Conservation (phyloP, 768 basidiomycete species). For the Trichaptum fuscoviolaceum region DNA sequence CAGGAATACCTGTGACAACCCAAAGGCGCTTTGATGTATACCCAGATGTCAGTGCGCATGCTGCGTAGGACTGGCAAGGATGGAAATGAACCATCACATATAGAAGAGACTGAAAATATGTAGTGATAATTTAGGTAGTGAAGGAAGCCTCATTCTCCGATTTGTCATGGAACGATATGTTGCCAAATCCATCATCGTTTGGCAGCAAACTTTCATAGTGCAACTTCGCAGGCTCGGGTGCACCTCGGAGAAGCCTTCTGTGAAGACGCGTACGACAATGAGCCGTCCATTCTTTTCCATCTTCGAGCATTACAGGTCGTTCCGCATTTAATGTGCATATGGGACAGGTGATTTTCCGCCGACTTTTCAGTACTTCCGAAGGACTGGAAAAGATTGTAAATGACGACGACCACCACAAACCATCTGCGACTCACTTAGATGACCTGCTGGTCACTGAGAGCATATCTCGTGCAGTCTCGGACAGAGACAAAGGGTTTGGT, state of each 20-base stretch:
- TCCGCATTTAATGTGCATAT: conserved; percentile 54
- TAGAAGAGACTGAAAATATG: too few species aligned
- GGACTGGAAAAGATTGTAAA: conserved; percentile 40
- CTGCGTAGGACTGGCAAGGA: too few species aligned
- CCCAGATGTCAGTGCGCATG: conserved; percentile 48
- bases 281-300: conserved; percentile 43
- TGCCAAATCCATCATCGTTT: not conserved
- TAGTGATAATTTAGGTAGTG: too few species aligned
- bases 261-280: conserved; percentile 58
- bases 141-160: not conserved
- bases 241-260: conserved; percentile 28
- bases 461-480: conserved; percentile 47
- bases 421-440: conserved; percentile 34
- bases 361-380: conserved; percentile 44
- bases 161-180: not conserved
- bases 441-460: conserved; percentile 40
- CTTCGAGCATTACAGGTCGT: conserved; percentile 62
- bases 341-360: conserved; percentile 54
- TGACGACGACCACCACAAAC: conserved; percentile 5
- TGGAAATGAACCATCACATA: too few species aligned
- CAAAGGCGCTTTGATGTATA: conserved; percentile 95
- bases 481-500: conserved; percentile 54
- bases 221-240: not conserved
- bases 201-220: not conserved
- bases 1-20: conserved; percentile 85